Conservation (phyloP, 352 stramenopile genomes). For the Pythium monospermum region DNA sequence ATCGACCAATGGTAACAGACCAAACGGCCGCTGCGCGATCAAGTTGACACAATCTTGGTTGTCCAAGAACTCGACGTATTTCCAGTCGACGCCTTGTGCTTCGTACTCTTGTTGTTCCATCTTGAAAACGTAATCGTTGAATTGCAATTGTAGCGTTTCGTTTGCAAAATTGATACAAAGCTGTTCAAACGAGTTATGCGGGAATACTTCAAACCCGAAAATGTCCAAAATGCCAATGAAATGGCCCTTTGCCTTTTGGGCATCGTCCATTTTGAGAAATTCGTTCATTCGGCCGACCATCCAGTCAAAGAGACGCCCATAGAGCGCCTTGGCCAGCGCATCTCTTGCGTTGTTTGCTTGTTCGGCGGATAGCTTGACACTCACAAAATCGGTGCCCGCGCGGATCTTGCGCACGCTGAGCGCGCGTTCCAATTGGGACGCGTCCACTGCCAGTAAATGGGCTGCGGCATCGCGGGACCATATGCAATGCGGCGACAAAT, state of each 20-base stretch:
- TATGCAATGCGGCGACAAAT: conserved; percentile 54
- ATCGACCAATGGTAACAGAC: conserved; percentile 81
- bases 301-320: conserved; percentile 89
- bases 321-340: conserved; percentile 79
- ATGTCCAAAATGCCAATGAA: conserved; percentile 92
- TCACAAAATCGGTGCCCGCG: conserved; percentile 78
- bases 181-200: conserved; percentile 88
- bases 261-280: conserved; percentile 77
- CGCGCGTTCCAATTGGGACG: conserved; percentile 60
- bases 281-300: conserved; percentile 87
- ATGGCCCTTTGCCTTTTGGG: conserved; percentile 55
- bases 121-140: conserved; percentile 89
- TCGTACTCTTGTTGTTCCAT: conserved; percentile 83
- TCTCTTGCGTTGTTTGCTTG: conserved; percentile 83
- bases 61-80: conserved; percentile 81
- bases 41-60: conserved; percentile 89
- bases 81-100: conserved; percentile 76
- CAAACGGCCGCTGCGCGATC: conserved; percentile 83
- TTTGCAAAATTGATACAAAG: conserved; percentile 91
- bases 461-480: conserved; percentile 72
- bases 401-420: conserved; percentile 79
- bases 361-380: conserved; percentile 75
- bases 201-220: conserved; percentile 92
- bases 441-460: conserved; percentile 64
- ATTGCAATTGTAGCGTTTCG: conserved; percentile 85